Evolutionary conservation across 768 basidiomycete species (phyloP).

Genomic region (Leccinum fibrillosum): DNA sequence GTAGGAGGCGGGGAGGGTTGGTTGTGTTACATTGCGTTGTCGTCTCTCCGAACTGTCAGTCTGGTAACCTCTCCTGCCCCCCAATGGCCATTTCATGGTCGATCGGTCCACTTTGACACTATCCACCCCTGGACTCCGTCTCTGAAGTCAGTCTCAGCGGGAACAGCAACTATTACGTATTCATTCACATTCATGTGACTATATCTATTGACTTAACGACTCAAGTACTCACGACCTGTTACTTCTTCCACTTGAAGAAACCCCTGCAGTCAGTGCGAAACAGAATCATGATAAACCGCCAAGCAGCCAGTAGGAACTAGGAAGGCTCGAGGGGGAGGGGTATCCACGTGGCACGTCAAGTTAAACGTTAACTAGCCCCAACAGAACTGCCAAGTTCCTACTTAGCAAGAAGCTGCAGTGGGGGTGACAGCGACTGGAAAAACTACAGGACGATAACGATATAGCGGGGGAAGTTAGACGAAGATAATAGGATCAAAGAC

Average conservation of each 20-base stretch:
- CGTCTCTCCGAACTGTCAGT: too few species aligned
- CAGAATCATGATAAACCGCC: not conserved
- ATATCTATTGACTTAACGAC: too few species aligned
- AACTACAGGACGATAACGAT: not conserved
- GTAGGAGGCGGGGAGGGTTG: too few species aligned
- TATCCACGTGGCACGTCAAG: not conserved
- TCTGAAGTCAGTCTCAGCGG: too few species aligned
- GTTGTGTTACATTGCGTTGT: too few species aligned
- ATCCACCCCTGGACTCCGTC: too few species aligned
- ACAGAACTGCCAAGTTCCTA: not conserved
- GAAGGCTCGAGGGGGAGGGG: not conserved
- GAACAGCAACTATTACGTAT: too few species aligned
- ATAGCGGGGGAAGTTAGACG: not conserved
- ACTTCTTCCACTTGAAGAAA: not conserved
- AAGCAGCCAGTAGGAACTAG: not conserved
- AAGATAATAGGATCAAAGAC: not conserved
- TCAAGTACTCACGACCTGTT: not conserved
- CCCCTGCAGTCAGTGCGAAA: not conserved
- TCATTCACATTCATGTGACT: too few species aligned
- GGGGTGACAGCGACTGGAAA: not conserved
- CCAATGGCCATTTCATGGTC: too few species aligned
- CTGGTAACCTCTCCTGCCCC: too few species aligned
- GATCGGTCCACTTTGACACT: too few species aligned
- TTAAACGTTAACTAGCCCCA: not conserved
- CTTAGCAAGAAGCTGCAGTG: not conserved